Evolutionary conservation across 2,329 filamentous ascomycete species (phyloP).

Genomic region (Colletotrichum sp.): DNA sequence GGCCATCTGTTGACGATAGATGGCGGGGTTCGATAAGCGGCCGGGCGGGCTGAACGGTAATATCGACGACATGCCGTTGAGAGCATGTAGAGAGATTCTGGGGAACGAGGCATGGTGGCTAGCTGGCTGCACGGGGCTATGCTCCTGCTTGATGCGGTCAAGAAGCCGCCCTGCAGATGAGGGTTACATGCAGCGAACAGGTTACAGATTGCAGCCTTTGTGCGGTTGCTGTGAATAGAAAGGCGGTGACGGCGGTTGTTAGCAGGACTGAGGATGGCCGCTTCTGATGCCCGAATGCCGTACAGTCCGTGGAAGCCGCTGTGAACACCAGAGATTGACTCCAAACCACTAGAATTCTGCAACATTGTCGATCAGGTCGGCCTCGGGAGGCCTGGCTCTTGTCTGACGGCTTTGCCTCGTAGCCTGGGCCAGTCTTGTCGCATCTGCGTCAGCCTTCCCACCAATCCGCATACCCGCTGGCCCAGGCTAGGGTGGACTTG

Average conservation of each 20-base stretch:
- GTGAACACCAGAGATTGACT: not conserved
- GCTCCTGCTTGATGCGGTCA: not conserved
- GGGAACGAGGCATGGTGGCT: not conserved
- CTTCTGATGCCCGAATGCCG: not conserved
- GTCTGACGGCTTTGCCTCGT: not conserved
- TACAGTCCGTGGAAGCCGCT: not conserved
- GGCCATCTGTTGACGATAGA: not conserved
- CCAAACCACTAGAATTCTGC: not conserved
- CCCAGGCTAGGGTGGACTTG: not conserved
- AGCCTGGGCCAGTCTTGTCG: not conserved
- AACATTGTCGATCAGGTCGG: not conserved
- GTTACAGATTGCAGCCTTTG: not conserved
- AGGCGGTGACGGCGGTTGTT: slow-evolving; percentile 27
- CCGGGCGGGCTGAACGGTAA: not conserved
- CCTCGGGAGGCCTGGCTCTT: not conserved
- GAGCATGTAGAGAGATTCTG: not conserved
- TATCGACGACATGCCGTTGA: slow-evolving; percentile 4
- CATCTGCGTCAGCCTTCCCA: not conserved
- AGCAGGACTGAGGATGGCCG: not conserved
- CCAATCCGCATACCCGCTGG: not conserved
- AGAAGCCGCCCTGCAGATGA: not conserved
- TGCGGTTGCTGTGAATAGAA: slow-evolving; percentile 26
- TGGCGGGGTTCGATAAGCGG: slow-evolving; percentile 13
- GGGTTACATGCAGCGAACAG: not conserved
- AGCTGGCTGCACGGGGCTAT: not conserved